These are phyloP conservation scores for Termitomyces sp. DNA, from an alignment of 768 basidiomycete genomes.

Conservation along the genomic window DNA sequence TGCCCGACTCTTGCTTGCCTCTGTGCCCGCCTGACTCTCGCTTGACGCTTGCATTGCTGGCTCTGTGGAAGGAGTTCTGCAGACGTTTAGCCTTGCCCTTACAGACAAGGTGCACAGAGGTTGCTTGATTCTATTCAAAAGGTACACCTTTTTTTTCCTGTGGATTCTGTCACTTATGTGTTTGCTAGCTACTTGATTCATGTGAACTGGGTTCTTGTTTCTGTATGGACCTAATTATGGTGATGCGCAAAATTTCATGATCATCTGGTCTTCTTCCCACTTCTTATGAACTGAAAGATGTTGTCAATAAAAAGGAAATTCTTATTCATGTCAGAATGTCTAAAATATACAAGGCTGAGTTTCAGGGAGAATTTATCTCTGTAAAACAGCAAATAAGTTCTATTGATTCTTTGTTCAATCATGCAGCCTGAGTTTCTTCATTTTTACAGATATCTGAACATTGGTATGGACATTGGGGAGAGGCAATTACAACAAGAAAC, in stretches of 20 bases:
- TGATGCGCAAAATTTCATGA: neutral
- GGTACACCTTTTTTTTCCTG: neutral
- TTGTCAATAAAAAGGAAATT: neutral
- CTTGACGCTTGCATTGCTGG: too few species aligned
- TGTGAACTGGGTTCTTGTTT: neutral
- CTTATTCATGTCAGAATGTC: neutral
- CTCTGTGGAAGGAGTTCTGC: too few species aligned
- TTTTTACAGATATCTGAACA: too few species aligned
- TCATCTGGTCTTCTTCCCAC: neutral
- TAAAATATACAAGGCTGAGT: neutral
- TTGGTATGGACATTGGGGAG: too few species aligned
- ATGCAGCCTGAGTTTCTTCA: too few species aligned
- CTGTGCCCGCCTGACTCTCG: too few species aligned
- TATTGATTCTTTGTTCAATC: neutral
- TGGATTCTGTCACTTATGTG: neutral
- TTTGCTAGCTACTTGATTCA: neutral
- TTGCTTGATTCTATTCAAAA: neutral
- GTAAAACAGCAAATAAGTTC: neutral
- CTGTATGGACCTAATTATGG: neutral
- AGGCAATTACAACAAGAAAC: neutral
- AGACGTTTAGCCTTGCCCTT: too few species aligned
- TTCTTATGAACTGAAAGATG: neutral
- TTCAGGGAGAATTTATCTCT: neutral
- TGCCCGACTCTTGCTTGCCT: too few species aligned
- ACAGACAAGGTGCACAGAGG: neutral